Conservation (phyloP, 2,329 filamentous ascomycete genomes). For the Fulvia fulva region DNA sequence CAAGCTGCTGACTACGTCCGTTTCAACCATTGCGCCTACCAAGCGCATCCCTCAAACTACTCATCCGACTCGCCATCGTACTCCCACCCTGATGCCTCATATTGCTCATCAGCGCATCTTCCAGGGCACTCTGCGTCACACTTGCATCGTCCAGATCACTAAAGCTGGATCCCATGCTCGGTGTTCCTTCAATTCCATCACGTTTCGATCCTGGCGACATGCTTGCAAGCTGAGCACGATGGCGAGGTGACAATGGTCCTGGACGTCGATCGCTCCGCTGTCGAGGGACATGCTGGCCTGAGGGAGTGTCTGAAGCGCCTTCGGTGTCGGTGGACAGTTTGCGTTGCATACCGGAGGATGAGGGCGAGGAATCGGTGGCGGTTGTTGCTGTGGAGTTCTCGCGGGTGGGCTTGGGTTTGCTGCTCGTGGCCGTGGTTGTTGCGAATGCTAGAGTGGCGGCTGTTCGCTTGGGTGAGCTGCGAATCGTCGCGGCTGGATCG, state of each 20-base stretch:
- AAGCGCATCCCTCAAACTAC: constrained; percentile 42
- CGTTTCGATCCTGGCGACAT: constrained; percentile 52
- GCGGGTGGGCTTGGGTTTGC: constrained; percentile 2
- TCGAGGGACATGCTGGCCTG: constrained; percentile 3
- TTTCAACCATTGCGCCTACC: constrained; percentile 8
- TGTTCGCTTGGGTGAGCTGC: constrained; percentile 6
- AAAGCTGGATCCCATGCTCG: constrained; percentile 80
- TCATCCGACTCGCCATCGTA: constrained; percentile 51
- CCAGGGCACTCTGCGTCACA: constrained; percentile 74
- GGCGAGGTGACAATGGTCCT: constrained; percentile 47
- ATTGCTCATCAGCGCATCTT: constrained; percentile 71
- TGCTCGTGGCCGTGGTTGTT: not conserved
- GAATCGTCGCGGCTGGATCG: constrained; percentile 23
- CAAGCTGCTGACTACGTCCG: not conserved
- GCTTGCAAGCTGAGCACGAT: constrained; percentile 56
- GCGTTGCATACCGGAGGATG: constrained; percentile 31
- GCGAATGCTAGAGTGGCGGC: not conserved
- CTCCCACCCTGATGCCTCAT: constrained; percentile 52
- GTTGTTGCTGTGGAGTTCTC: constrained; percentile 12
- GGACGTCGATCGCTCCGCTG: constrained; percentile 9
- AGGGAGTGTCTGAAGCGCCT: constrained; percentile 9
- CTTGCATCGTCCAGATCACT: constrained; percentile 82
- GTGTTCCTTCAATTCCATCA: constrained; percentile 68
- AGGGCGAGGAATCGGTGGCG: constrained; percentile 17
- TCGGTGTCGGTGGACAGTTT: constrained; percentile 12